Percentiles rank a stretch among this genome's conserved stretches.
Conservation (phyloP, 2,329 filamentous ascomycete genomes). For the Venturia asperata region DNA sequence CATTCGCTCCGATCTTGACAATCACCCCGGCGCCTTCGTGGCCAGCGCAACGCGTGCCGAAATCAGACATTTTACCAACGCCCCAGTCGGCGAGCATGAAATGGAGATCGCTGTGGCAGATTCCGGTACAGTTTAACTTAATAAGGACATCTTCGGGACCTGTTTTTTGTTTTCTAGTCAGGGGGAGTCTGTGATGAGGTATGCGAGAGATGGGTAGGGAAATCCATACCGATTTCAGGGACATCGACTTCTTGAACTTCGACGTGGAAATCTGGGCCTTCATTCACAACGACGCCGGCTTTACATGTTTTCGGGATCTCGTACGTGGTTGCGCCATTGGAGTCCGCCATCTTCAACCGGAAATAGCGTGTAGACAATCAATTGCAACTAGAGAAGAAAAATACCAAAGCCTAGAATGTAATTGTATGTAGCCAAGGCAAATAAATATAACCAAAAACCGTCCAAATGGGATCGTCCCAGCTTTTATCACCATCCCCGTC, state of each 20-base stretch:
- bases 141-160: constrained; percentile 38
- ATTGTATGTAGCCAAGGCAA: too few species aligned
- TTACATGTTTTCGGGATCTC: constrained; percentile 45
- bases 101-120: constrained; percentile 41
- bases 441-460: too few species aligned
- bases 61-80: constrained; percentile 32
- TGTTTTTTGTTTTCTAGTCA: neutral
- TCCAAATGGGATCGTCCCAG: neutral
- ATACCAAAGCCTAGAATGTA: too few species aligned
- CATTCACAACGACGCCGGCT: constrained; percentile 46
- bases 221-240: constrained; percentile 38
- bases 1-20: constrained; percentile 36
- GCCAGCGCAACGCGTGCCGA: constrained; percentile 36
- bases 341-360: neutral
- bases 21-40: constrained; percentile 40
- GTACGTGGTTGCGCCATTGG: constrained; percentile 22
- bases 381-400: neutral
- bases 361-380: neutral
- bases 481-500: neutral
- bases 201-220: neutral
- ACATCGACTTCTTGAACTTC: constrained; percentile 43
- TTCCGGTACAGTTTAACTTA: constrained; percentile 39
- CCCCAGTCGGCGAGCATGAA: constrained; percentile 38
- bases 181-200: too few species aligned
- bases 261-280: constrained; percentile 43